Base-by-base conservation (phyloP, 2,329 filamentous ascomycete genomes). In the Whalleya microplaca region DNA sequence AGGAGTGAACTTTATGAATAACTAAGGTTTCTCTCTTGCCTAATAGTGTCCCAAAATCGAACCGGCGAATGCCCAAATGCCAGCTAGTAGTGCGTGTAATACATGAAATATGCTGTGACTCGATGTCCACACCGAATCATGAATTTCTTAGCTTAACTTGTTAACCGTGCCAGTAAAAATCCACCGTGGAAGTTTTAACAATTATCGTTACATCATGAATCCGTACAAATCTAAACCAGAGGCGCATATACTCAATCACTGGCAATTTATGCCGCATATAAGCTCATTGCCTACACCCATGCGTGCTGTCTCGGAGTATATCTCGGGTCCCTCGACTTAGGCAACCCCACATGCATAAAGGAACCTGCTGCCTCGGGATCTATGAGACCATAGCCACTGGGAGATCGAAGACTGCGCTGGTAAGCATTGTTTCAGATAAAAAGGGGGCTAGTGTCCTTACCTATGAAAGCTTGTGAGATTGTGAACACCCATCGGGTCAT, bases 401-500 rank as follows among this genome's bases (percentile, higher is more conserved):
- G 55, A 14, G 61, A 57, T 42, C 53, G 58, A 32, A 63, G 54
- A 43, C 61, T 63, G 19, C 12, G 20, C 21, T 16, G 3, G 51
- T 63, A 37, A 61, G 55, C 37, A 45, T 45, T 10, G 14, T 40
- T 21, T 21, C 6, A 1, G n/a, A 16, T 12, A 6, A 14, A 16
- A 37, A 37, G 10, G 8, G 32, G 32, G 32, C 3, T 7, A n/a
- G n/a, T 32, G 29, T 42, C 16, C 55, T 57, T 53, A 63, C 61
- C 58, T 59, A 19, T 59, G 61, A 19, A 63, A 46, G 23, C 61
- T 63, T 29, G 56, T 47, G 6, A 63, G 21, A 21, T 63, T 51
- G 9, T 58, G 58, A 12, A 44, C 16, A 45, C 50, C 61, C n/a
- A 61, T 48, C 10, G 45, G 37, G 18, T 20, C 58, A 19, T 53